Base-by-base conservation (phyloP, 2,329 filamentous ascomycete genomes). In the Fusarium mundagurra region DNA sequence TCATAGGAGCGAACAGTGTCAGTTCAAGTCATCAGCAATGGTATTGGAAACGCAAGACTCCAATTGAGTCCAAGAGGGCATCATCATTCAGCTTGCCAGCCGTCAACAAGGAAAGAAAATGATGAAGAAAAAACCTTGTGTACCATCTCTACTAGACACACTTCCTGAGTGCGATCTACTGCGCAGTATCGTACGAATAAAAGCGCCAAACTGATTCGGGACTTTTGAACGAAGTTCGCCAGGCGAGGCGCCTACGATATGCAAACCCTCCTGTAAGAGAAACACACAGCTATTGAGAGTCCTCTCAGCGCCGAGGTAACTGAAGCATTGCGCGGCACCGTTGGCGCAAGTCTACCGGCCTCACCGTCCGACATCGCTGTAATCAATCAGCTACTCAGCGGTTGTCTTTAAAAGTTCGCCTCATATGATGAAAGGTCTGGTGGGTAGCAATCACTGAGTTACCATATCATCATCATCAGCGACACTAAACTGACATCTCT, bases 331-430 rank as follows among this genome's bases (percentile, higher is more conserved):
- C 43, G 61, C 65, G 54, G 62, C 65, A 74, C 75, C 64, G 69
- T 72, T 71, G 62, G 60, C 64, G 67, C 64, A 73, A 64, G 69
- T 67, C 61, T 55, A 63, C 69, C 74, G 74, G 71, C 71, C 64
- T 78, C 69, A 69, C 76, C 76, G 72, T 77, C 73, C 73, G 64
- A 77, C 68, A 78, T 77, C 73, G 75, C 69, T 68, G 61, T n/a
- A 65, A 44, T 54, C 51, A 65, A 48, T 38, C 54, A 53, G 62
- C 54, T 69, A 59, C 50, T 20, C n/a, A 55, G 51, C 29, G 24
- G 14, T 11, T 39, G 18, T 41, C 20, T 39, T n/a, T 13, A 48
- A 34, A 50, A 60, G 63, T 71, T 73, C 44, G 60, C 44, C 57
- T 48, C 55, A 68, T 69, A 53, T 66, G 50, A 60, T 62, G 65